A percentile compares a stretch with the other conserved stretches of the same genome.
Conservation (phyloP, 225 moss, liverwort and hornwort genomes). For the Pleurozium schreberi region DNA sequence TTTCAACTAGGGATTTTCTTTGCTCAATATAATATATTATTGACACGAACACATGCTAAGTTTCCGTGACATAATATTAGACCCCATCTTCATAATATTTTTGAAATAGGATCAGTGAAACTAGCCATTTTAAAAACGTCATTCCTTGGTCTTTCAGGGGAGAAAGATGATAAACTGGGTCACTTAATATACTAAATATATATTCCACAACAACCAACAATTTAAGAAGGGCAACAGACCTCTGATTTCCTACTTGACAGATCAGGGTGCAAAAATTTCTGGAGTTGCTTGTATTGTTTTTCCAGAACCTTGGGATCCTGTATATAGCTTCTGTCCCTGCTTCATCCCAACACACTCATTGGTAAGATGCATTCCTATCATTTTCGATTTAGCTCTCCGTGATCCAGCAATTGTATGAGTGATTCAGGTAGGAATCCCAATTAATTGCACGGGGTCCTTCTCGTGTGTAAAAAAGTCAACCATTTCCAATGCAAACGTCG, state of each 20-base stretch:
- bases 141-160: neutral
- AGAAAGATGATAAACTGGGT: neutral
- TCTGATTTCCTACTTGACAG: slow-evolving; percentile 66
- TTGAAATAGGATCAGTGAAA: neutral
- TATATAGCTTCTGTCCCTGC: slow-evolving; percentile 55
- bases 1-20: neutral
- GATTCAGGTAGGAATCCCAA: neutral
- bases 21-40: neutral
- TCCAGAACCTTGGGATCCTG: slow-evolving; percentile 66
- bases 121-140: neutral
- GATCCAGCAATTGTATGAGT: neutral
- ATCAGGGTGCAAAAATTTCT: slow-evolving; percentile 90
- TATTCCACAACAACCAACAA: neutral
- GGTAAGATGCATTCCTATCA: neutral
- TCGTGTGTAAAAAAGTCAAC: neutral
- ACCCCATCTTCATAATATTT: neutral
- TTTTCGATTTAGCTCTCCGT: neutral
- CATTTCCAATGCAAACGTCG: neutral
- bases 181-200: neutral
- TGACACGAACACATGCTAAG: neutral
- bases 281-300: slow-evolving; percentile 66
- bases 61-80: neutral
- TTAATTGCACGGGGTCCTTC: neutral
- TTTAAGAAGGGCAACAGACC: slow-evolving; percentile 20
- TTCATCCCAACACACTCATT: neutral